Conservation (phyloP, 495 filamentous ascomycete genomes). For the Penicillium egyptiacum region DNA sequence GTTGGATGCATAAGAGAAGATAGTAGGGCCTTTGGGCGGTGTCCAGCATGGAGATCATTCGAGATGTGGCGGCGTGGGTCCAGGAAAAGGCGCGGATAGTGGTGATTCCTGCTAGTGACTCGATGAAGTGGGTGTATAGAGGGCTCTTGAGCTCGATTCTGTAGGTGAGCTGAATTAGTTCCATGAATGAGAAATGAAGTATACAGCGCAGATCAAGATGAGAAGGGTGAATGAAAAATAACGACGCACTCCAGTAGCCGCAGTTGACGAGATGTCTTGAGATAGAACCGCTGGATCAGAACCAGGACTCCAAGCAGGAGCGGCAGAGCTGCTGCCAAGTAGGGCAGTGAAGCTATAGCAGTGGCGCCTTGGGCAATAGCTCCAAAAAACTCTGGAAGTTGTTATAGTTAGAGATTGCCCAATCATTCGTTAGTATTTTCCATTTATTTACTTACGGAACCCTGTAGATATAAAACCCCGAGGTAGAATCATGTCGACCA, state of each 20-base stretch:
- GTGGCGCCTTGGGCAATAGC: slow-evolving; percentile 28
- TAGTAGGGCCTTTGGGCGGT: slow-evolving; percentile 42
- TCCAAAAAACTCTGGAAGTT: slow-evolving; percentile 11
- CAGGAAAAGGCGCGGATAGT: slow-evolving; percentile 47
- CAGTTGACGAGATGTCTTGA: slow-evolving; percentile 78
- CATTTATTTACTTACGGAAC: slow-evolving; percentile 10
- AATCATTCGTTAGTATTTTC: neutral
- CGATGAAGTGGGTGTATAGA: slow-evolving; percentile 45
- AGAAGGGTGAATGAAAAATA: no score
- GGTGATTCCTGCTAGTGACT: slow-evolving; percentile 37
- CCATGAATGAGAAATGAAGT: no score
- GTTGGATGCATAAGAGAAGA: slow-evolving; percentile 42
- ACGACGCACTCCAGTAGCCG: slow-evolving; percentile 63
- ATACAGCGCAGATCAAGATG: no score
- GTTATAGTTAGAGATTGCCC: neutral
- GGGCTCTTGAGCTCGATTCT: slow-evolving; percentile 46
- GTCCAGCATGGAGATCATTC: slow-evolving; percentile 30
- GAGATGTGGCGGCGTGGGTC: slow-evolving; percentile 15
- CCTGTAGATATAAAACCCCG: slow-evolving; percentile 22
- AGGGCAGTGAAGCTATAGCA: slow-evolving; percentile 34
- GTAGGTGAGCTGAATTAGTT: no score
- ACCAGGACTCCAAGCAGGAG: slow-evolving; percentile 34
- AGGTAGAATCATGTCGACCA: slow-evolving; percentile 41
- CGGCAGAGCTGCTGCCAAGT: slow-evolving; percentile 25
- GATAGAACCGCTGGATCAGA: slow-evolving; percentile 79